A percentile compares a stretch with the other conserved stretches of the same genome.
These are phyloP conservation scores for Tympanopsis confertula DNA, from an alignment of 2,329 filamentous ascomycete species.

Conservation along the genomic window DNA sequence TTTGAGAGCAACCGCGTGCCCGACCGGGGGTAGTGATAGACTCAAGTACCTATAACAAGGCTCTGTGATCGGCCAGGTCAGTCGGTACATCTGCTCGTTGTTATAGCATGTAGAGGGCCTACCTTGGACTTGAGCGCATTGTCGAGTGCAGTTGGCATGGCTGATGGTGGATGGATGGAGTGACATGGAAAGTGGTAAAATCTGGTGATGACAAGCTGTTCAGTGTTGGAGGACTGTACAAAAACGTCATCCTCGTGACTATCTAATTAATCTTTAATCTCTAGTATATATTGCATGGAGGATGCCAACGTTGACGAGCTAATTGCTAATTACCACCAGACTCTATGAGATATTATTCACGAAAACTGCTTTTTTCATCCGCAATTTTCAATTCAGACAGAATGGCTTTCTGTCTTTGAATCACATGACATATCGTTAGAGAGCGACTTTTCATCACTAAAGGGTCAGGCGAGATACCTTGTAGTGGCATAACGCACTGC, in stretches of 20 bases:
- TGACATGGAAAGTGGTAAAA: neutral
- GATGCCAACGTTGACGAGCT: too few species aligned
- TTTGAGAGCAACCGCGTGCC: neutral
- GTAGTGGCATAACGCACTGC: slow-evolving; percentile 3
- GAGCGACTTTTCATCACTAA: neutral
- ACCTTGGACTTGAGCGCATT: slow-evolving; percentile 61
- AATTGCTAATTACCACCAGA: too few species aligned
- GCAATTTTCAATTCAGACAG: too few species aligned
- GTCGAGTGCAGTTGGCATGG: slow-evolving; percentile 60
- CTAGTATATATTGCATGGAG: too few species aligned
- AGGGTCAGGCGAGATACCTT: slow-evolving; percentile 4
- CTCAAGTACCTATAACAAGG: slow-evolving; percentile 49
- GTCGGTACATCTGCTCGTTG: slow-evolving; percentile 4
- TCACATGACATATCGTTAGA: slow-evolving; percentile 3
- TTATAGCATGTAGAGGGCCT: slow-evolving; percentile 9
- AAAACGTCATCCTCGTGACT: too few species aligned
- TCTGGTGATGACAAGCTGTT: neutral
- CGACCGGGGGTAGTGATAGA: slow-evolving; percentile 5
- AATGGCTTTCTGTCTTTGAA: too few species aligned
- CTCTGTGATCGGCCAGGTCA: slow-evolving; percentile 33
- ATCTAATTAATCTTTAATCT: too few species aligned
- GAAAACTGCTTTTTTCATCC: too few species aligned
- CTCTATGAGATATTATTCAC: too few species aligned
- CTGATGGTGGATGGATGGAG: slow-evolving; percentile 10
- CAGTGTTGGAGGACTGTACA: too few species aligned